phyloP scores from a whole-genome alignment of 768 basidiomycete species.

The Calocybe gangraenosa region DNA sequence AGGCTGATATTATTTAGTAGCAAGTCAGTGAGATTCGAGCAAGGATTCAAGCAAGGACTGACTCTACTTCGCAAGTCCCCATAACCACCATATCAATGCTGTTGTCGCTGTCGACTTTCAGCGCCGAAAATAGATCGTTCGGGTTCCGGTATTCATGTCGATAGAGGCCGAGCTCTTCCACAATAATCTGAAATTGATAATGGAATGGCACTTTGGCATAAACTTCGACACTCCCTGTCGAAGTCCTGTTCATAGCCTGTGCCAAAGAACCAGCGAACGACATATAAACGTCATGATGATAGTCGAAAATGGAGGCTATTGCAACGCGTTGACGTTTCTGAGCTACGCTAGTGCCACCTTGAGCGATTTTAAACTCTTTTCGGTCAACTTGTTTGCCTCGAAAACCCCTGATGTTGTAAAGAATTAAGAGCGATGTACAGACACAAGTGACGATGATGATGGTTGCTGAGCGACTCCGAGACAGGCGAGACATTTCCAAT shows the following conservation, averaged over 20 bases:
- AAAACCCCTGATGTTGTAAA: slow-evolving; percentile 3
- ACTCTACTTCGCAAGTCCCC: slow-evolving; percentile 46
- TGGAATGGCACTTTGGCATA: slow-evolving; percentile 27
- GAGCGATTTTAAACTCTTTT: too few relatives aligned
- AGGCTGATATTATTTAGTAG: slow-evolving; percentile 12
- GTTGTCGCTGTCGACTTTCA: slow-evolving; percentile 18
- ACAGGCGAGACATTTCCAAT: background rate
- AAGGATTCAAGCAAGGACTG: slow-evolving; percentile 7
- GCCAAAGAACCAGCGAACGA: slow-evolving; percentile 28
- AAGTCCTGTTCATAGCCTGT: slow-evolving; percentile 20
- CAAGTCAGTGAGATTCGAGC: background rate
- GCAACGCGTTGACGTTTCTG: slow-evolving; percentile 25
- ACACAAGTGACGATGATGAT: slow-evolving; percentile 1
- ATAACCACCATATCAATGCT: slow-evolving; percentile 35
- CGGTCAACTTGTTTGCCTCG: too few relatives aligned
- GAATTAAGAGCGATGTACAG: slow-evolving; percentile 5
- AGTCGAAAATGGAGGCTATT: slow-evolving; percentile 29
- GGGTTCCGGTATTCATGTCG: slow-evolving; percentile 21
- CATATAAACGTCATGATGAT: slow-evolving; percentile 36
- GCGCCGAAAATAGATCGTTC: slow-evolving; percentile 22
- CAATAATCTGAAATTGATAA: slow-evolving; percentile 28
- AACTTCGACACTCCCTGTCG: slow-evolving; percentile 22
- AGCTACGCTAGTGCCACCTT: background rate
- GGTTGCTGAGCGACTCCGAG: background rate
- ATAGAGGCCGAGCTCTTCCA: slow-evolving; percentile 28